Conservation (phyloP, 805 yeast genomes). For the Kodamaea lidongshanica region DNA sequence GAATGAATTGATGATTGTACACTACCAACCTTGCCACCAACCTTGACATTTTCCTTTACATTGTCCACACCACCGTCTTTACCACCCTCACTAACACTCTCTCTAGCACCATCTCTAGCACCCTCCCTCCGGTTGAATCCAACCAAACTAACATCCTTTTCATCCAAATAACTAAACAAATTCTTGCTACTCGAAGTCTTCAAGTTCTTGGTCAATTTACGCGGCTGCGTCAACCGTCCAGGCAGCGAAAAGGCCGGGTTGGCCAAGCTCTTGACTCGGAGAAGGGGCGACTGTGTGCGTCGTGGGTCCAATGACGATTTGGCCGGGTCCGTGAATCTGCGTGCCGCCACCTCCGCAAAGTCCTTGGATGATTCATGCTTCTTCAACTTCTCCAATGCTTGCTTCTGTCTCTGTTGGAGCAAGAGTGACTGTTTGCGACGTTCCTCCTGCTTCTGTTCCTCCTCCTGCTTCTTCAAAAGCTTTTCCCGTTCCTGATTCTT, state of each 20-base stretch:
- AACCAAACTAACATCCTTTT: conserved; percentile 3
- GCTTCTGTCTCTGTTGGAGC: conserved; percentile 23
- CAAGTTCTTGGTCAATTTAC: conserved; percentile 15
- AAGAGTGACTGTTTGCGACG: conserved; percentile 17
- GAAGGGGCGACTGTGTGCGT: conserved; percentile 19
- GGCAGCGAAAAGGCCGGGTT: conserved; percentile 12
- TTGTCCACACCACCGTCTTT: too few species aligned
- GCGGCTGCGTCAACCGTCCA: conserved; percentile 10
- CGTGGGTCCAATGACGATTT: conserved; percentile 35
- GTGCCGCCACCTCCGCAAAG: conserved; percentile 10
- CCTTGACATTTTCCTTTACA: too few species aligned
- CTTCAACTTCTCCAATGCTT: conserved; percentile 21
- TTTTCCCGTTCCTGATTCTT: conserved; percentile 11
- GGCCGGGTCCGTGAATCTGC: conserved; percentile 23
- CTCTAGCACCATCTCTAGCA: too few species aligned
- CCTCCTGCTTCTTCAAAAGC: conserved; percentile 2
- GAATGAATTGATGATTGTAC: too few species aligned
- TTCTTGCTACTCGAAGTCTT: conserved; percentile 37
- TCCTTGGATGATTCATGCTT: conserved; percentile 16
- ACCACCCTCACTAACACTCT: too few species aligned
- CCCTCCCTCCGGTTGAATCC: conserved; percentile 2
- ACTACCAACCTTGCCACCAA: too few species aligned
- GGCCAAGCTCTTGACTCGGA: conserved; percentile 33
- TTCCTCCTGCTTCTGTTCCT: conserved; percentile 12
- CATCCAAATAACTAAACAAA: conserved; percentile 14